These are phyloP conservation scores for Anthoceros angustus DNA, from an alignment of 225 moss, liverwort and hornwort species.

Conservation along the genomic window DNA sequence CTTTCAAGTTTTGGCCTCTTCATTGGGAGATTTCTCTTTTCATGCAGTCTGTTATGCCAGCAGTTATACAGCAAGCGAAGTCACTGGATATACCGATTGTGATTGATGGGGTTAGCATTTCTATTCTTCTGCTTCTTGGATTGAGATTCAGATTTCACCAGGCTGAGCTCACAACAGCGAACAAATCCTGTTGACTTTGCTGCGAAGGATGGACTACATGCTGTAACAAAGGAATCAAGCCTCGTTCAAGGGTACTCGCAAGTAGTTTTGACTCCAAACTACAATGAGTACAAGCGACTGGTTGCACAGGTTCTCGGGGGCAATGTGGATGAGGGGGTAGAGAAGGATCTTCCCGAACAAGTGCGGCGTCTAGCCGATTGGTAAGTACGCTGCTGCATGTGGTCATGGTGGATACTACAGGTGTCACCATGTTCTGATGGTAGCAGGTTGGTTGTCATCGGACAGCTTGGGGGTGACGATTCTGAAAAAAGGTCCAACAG, in stretches of 20 bases:
- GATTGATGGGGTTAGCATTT: conserved; percentile 61
- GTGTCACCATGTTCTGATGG: not conserved
- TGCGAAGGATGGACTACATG: conserved; percentile 75
- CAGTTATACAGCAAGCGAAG: conserved; percentile 56
- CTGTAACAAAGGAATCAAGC: conserved; percentile 65
- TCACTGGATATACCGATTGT: conserved; percentile 69
- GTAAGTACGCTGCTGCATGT: conserved; percentile 14
- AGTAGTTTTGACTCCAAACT: conserved; percentile 77
- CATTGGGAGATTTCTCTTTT: not conserved
- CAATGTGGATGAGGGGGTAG: conserved; percentile 13
- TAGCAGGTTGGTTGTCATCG: not conserved
- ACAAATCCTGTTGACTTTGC: conserved; percentile 1
- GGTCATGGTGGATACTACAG: not conserved
- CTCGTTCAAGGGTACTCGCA: conserved; percentile 62
- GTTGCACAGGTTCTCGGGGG: conserved; percentile 49
- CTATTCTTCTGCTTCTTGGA: conserved; percentile 6
- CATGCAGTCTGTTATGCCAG: conserved; percentile 60
- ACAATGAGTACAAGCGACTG: conserved; percentile 76
- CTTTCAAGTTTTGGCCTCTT: not conserved
- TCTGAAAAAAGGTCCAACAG: conserved; percentile 80
- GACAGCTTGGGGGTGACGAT: conserved; percentile 52
- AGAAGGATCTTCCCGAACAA: conserved; percentile 54
- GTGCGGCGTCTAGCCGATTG: conserved; percentile 65
- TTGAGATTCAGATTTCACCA: not conserved
- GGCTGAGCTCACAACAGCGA: not conserved